phyloP scores from a whole-genome alignment of 495 filamentous ascomycete genomes.

The Astrothelium subdiscretum region DNA sequence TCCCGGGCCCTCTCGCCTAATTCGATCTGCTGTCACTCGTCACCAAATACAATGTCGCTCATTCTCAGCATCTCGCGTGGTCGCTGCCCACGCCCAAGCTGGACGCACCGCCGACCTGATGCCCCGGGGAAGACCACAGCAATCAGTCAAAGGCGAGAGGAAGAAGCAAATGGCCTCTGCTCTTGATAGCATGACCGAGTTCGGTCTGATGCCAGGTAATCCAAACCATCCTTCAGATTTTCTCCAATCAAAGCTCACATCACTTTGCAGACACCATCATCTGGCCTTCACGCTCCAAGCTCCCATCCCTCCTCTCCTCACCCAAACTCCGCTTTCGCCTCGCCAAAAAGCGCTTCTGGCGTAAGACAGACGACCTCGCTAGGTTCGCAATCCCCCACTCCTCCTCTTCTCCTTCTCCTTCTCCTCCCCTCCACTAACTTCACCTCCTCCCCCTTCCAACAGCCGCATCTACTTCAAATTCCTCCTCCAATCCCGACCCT shows the following conservation, averaged over 20 bases:
- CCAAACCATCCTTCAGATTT: not conserved
- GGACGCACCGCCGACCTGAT: not conserved
- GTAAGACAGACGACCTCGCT: not conserved
- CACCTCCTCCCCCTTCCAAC: not conserved
- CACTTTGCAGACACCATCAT: not conserved
- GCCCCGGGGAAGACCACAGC: not conserved
- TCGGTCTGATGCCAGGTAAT: not conserved
- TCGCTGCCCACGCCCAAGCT: not conserved
- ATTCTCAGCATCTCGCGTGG: not conserved
- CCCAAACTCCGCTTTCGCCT: not conserved
- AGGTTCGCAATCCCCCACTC: not conserved
- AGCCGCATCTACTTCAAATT: slow-evolving; percentile 31
- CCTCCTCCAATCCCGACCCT: slow-evolving; percentile 32
- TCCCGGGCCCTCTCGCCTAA: not conserved
- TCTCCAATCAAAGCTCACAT: not conserved
- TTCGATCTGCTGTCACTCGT: not conserved
- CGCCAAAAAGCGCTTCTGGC: not conserved
- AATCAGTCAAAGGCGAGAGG: not conserved
- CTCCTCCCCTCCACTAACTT: not conserved
- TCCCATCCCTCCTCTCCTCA: not conserved
- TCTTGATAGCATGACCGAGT: not conserved
- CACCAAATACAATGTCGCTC: not conserved
- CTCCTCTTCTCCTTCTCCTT: not conserved
- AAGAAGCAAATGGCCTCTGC: not conserved
- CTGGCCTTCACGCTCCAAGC: not conserved